Percentiles rank a stretch among this genome's conserved stretches.
Conservation (phyloP, 352 stramenopile species). For the Phytophthora pseudosyringae region DNA sequence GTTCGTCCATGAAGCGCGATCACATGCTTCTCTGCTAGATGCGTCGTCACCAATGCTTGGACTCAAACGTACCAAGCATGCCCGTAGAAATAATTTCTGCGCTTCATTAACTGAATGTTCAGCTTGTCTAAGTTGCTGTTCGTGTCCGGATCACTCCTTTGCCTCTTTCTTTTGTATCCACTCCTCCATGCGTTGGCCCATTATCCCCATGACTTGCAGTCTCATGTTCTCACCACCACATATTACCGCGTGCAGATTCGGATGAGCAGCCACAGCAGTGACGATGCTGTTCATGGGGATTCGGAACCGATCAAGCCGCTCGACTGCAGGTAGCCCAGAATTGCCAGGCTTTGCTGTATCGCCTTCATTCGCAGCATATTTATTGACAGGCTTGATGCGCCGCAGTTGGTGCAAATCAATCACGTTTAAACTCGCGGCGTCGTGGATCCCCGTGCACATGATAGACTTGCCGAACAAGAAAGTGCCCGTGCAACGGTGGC, state of each 20-base stretch:
- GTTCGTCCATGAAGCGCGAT: slow-evolving; percentile 67
- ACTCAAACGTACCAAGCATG: too few relatives aligned
- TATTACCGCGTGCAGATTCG: slow-evolving; percentile 50
- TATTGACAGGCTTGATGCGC: not conserved
- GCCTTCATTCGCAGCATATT: not conserved
- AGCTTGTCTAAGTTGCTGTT: not conserved
- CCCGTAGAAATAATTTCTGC: too few relatives aligned
- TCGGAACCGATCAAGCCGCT: slow-evolving; percentile 54
- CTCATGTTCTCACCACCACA: slow-evolving; percentile 54
- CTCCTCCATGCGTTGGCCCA: slow-evolving; percentile 10
- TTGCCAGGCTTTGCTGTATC: slow-evolving; percentile 1
- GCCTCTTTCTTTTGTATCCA: not conserved
- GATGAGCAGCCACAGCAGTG: slow-evolving; percentile 55
- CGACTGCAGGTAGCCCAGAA: slow-evolving; percentile 21
- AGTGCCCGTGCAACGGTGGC: slow-evolving; percentile 53
- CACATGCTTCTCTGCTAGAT: slow-evolving; percentile 24
- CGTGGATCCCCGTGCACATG: slow-evolving; percentile 53
- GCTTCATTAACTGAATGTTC: not conserved
- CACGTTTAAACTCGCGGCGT: slow-evolving; percentile 49
- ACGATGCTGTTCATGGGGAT: slow-evolving; percentile 52
- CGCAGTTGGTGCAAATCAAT: slow-evolving; percentile 59
- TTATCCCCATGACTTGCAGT: slow-evolving; percentile 38
- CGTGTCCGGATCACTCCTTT: not conserved
- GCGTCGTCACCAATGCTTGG: too few relatives aligned
- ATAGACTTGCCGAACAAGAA: slow-evolving; percentile 61